Conservation (phyloP, 495 filamentous ascomycete genomes). For the Talaromyces adpressus region DNA sequence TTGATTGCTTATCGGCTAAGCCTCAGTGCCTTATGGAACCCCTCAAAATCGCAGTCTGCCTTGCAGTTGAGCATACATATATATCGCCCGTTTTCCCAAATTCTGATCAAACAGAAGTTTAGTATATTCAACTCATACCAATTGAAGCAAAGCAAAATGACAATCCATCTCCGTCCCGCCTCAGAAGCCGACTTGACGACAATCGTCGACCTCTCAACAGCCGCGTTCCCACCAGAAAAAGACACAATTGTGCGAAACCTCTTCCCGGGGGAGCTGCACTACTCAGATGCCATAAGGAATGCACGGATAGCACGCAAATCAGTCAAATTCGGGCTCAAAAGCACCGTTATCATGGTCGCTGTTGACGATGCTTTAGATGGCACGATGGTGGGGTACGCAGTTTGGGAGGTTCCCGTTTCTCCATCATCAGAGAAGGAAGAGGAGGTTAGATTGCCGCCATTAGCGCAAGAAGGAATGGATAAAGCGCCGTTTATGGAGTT, state of each 20-base stretch:
- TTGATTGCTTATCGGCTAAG: background rate
- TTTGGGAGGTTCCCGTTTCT: background rate
- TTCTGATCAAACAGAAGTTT: background rate
- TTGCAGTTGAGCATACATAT: background rate
- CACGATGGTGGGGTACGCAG: background rate
- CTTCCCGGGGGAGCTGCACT: background rate
- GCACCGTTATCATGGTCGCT: background rate
- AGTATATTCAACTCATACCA: background rate
- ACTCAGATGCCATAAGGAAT: background rate
- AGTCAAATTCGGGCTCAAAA: background rate
- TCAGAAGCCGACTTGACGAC: background rate
- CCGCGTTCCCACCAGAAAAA: background rate
- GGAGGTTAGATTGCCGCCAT: background rate
- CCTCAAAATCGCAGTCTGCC: background rate
- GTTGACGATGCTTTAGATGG: background rate
- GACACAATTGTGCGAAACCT: background rate
- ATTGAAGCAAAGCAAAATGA: background rate
- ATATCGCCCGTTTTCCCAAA: background rate
- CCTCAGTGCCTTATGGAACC: background rate
- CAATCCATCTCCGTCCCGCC: background rate
- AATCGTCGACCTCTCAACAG: constrained; percentile 6
- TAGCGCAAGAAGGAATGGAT: background rate
- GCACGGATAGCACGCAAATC: background rate
- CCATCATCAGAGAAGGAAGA: background rate
- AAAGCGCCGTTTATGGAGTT: background rate